Conservation (phyloP, 805 yeast species). For the Kluyveromyces siamensis region DNA sequence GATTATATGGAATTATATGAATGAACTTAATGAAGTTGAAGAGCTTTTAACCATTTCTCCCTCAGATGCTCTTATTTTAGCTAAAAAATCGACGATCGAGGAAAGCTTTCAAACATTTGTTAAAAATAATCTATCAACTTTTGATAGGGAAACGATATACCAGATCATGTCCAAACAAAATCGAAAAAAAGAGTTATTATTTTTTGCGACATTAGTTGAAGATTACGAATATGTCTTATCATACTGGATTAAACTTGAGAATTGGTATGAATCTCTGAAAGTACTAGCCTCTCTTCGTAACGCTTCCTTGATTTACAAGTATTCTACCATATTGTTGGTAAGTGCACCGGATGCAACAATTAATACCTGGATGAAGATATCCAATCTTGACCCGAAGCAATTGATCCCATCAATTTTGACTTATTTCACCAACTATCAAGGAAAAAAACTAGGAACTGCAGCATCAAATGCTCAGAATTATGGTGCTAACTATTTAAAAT, state of each 20-base stretch:
- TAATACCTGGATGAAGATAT: conserved; percentile 61
- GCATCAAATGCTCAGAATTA: conserved; percentile 38
- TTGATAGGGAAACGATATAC: conserved; percentile 64
- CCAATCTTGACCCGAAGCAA: conserved; percentile 46
- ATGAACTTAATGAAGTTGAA: conserved; percentile 29
- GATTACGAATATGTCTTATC: conserved; percentile 64
- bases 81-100: conserved; percentile 19
- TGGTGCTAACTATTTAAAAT: conserved; percentile 55
- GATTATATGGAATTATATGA: conserved; percentile 31
- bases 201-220: conserved; percentile 55
- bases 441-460: background rate
- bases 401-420: conserved; percentile 70
- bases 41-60: conserved; percentile 24
- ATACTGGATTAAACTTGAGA: conserved; percentile 57
- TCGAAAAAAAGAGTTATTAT: conserved; percentile 51
- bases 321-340: conserved; percentile 58
- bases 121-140: conserved; percentile 32
- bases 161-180: conserved; percentile 65
- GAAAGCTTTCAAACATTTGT: conserved; percentile 42
- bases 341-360: conserved; percentile 64
- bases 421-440: conserved; percentile 43
- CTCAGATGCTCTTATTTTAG: conserved; percentile 11
- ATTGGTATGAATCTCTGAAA: conserved; percentile 67
- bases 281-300: conserved; percentile 42
- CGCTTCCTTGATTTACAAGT: conserved; percentile 46